Conservation (phyloP, 495 filamentous ascomycete genomes). For the Xylaria grammica region DNA sequence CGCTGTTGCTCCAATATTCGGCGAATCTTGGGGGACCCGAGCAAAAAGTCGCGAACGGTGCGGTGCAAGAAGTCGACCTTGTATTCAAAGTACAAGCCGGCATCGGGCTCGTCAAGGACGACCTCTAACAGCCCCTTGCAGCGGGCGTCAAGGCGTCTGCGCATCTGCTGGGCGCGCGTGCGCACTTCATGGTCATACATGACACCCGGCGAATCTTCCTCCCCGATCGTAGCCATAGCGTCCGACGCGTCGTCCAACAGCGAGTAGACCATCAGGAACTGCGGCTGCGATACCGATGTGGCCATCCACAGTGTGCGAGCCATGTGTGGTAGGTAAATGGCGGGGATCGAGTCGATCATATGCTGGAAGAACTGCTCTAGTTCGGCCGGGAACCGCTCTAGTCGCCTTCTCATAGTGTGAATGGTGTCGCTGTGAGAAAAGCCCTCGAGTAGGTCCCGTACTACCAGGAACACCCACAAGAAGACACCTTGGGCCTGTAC, state of each 20-base stretch:
- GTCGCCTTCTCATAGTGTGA: slow-evolving; percentile 24
- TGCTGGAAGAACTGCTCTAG: slow-evolving; percentile 32
- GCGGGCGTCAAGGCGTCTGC: slow-evolving; percentile 18
- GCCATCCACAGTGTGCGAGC: slow-evolving; percentile 20
- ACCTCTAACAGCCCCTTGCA: slow-evolving; percentile 28
- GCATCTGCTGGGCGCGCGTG: neutral
- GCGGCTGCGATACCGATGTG: slow-evolving; percentile 8
- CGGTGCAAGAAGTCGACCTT: slow-evolving; percentile 34
- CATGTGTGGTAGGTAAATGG: slow-evolving; percentile 12
- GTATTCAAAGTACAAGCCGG: neutral
- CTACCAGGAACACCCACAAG: slow-evolving; percentile 45
- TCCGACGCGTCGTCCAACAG: slow-evolving; percentile 14
- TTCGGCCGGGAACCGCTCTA: slow-evolving; percentile 25
- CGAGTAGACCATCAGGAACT: slow-evolving; percentile 19
- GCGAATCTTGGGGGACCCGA: neutral
- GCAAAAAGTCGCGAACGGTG: slow-evolving; percentile 33
- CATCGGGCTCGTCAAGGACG: neutral
- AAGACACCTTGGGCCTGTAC: slow-evolving; percentile 46
- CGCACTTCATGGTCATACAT: neutral
- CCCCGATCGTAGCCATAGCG: neutral
- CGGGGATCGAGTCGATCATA: slow-evolving; percentile 23
- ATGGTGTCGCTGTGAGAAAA: slow-evolving; percentile 29
- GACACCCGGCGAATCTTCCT: neutral
- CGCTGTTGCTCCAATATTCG: neutral
- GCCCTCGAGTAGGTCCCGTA: slow-evolving; percentile 27